phyloP scores from a whole-genome alignment of 179 eudicot species.

The Vitellaria paradoxa region DNA sequence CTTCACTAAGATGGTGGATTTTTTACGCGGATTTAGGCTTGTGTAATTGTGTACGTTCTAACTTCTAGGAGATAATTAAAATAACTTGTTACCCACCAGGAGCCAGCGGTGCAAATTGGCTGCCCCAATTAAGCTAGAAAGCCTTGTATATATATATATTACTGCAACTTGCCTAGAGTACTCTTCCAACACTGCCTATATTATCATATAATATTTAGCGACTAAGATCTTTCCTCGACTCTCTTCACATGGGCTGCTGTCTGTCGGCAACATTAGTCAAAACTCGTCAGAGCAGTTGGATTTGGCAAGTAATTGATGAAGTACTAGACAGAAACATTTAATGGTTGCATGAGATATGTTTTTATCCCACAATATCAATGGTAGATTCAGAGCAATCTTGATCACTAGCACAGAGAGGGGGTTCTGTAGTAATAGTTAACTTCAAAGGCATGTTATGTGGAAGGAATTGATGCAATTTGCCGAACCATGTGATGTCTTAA shows the following conservation, averaged over 20 bases:
- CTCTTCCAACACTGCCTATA: neutral
- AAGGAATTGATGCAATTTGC: no score
- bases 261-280: neutral
- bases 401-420: no score
- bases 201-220: neutral
- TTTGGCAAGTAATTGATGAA: neutral
- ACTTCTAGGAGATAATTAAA: neutral
- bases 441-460: no score
- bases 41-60: neutral
- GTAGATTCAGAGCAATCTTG: no score
- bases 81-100: neutral
- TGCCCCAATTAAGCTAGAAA: neutral
- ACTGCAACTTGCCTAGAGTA: neutral
- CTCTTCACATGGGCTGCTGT: constrained; percentile 4
- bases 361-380: no score
- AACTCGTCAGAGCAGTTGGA: neutral
- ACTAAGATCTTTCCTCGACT: neutral
- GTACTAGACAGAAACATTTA: neutral
- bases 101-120: neutral
- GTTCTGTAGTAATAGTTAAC: no score
- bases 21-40: neutral
- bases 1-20: no score
- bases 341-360: no score
- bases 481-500: no score
- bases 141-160: neutral